Percentiles rank a stretch among this genome's conserved stretches.
Evolutionary conservation across 225 moss, liverwort and hornwort genomes (phyloP).

Genomic region (Straminergon stramineum): DNA sequence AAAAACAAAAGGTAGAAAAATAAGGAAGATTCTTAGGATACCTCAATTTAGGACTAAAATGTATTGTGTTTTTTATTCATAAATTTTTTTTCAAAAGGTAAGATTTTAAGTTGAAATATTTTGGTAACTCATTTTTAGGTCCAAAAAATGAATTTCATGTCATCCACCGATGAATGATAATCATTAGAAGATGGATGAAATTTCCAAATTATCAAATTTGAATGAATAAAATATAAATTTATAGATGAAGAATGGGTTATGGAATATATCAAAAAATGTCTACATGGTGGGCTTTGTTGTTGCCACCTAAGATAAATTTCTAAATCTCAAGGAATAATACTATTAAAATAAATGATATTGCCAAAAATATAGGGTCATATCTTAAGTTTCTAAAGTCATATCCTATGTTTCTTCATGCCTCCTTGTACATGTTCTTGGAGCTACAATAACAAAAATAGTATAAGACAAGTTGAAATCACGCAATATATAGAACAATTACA

Average conservation of each 20-base stretch:
- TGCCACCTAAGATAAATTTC: not conserved
- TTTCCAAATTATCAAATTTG: not conserved
- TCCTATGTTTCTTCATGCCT: not conserved
- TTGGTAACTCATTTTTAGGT: not conserved
- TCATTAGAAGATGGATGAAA: not conserved
- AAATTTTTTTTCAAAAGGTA: not conserved
- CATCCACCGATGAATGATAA: not conserved
- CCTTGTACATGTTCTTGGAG: too few species aligned
- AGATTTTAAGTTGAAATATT: not conserved
- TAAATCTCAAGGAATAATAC: too few species aligned
- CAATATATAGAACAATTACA: too few species aligned
- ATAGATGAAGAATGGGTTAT: not conserved
- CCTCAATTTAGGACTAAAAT: not conserved
- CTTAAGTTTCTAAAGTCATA: not conserved
- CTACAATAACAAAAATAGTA: too few species aligned
- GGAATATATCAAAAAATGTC: too few species aligned
- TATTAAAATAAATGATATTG: not conserved
- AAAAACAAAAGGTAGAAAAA: not conserved
- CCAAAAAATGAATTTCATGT: not conserved
- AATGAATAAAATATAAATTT: not conserved
- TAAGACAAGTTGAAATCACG: not conserved
- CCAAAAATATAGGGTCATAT: not conserved
- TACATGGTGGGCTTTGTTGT: not conserved
- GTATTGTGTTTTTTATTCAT: not conserved
- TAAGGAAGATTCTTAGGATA: rapidly evolving